These are phyloP conservation scores for Dittrichia graveolens DNA, from an alignment of 129 eudicot species.

Conservation along the genomic window DNA sequence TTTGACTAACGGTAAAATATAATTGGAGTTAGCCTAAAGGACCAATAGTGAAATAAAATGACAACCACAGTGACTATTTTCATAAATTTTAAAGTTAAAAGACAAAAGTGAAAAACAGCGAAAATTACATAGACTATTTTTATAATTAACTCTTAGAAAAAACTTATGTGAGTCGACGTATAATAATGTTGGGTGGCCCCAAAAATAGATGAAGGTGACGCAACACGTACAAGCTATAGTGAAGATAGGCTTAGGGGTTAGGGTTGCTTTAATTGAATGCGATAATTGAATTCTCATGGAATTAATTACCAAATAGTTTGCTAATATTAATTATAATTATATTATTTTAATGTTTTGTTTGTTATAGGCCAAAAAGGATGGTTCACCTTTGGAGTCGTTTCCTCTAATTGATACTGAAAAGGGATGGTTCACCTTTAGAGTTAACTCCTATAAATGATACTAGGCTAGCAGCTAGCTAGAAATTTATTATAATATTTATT, in stretches of 20 bases:
- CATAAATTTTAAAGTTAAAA: too few species aligned
- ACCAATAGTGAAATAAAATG: too few species aligned
- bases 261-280: constrained; percentile 5
- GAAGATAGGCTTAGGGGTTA: constrained; percentile 3
- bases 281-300: constrained; percentile 4
- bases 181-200: too few species aligned
- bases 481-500: too few species aligned
- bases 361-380: background rate
- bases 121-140: too few species aligned
- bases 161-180: too few species aligned
- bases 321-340: background rate
- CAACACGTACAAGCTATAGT: background rate
- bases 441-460: background rate
- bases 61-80: too few species aligned
- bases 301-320: constrained; percentile 6
- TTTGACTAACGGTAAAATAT: too few species aligned
- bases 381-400: constrained; percentile 4
- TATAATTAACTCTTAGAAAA: too few species aligned
- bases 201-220: background rate
- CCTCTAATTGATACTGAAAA: background rate
- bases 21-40: too few species aligned
- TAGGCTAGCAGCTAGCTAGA: background rate
- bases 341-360: background rate
- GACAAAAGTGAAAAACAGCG: too few species aligned
- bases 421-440: background rate